Evolutionary conservation across 768 basidiomycete genomes (phyloP).

Genomic region (Tulasnella sp.): DNA sequence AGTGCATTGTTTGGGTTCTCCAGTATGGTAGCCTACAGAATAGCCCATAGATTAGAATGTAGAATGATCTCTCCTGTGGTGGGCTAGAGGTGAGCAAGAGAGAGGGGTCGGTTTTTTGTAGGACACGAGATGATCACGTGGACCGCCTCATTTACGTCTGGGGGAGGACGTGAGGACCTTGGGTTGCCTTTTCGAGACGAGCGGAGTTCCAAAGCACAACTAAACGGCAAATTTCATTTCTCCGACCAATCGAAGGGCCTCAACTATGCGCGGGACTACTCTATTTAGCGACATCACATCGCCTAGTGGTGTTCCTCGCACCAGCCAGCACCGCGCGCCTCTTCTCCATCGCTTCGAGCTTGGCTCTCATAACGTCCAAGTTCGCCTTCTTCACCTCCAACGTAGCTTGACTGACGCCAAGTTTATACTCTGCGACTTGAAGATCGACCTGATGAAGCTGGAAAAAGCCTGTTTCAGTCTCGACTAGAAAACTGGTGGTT

Average conservation of each 20-base stretch:
- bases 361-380: background rate
- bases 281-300: background rate
- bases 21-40: background rate
- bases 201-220: background rate
- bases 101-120: background rate
- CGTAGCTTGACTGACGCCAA: background rate
- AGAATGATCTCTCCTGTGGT: no score
- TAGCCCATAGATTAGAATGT: background rate
- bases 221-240: no score
- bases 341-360: background rate
- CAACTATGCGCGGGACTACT: no score
- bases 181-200: background rate
- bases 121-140: background rate
- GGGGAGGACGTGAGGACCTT: background rate
- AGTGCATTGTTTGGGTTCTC: background rate
- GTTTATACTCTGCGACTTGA: background rate
- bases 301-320: background rate
- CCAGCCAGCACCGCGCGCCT: background rate
- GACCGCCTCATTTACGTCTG: background rate
- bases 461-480: background rate
- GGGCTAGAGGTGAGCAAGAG: no score
- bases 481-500: no score
- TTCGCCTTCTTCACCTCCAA: background rate
- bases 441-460: background rate
- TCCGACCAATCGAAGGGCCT: no score